These are phyloP conservation scores for Starmerella stellata DNA, from an alignment of 805 yeast genomes.

Conservation along the genomic window DNA sequence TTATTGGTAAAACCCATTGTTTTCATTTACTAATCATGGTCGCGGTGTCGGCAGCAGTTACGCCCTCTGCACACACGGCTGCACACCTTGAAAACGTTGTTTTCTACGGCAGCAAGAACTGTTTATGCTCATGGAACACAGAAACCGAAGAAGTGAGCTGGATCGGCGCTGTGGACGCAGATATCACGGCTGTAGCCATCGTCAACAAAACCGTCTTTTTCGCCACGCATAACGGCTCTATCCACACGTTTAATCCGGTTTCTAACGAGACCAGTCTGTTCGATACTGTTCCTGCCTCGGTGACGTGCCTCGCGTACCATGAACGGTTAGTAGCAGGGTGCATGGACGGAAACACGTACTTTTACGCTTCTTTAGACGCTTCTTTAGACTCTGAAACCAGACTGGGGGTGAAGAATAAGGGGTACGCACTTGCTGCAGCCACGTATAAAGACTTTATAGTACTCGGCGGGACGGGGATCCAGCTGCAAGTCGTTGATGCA, in stretches of 20 bases:
- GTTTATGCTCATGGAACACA: constrained; percentile 3
- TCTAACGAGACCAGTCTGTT: background rate
- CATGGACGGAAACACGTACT: constrained; percentile 43
- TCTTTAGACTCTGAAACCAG: constrained; percentile 3
- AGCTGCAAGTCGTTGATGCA: constrained; percentile 32
- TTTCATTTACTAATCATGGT: background rate
- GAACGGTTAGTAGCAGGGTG: constrained; percentile 33
- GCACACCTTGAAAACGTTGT: background rate
- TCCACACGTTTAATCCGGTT: constrained; percentile 1
- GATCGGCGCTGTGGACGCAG: constrained; percentile 3
- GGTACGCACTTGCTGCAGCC: constrained; percentile 20
- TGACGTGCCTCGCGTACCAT: constrained; percentile 2
- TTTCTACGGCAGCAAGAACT: constrained; percentile 6
- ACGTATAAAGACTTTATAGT: constrained; percentile 17
- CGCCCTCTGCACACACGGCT: background rate
- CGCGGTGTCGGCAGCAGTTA: background rate
- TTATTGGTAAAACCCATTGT: too few relatives aligned
- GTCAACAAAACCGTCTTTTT: background rate
- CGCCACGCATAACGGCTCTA: constrained; percentile 8
- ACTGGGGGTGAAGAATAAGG: constrained; percentile 10
- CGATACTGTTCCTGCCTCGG: background rate
- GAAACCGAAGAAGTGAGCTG: background rate
- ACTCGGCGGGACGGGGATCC: constrained; percentile 24
- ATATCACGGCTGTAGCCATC: constrained; percentile 1
- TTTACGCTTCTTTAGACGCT: constrained; percentile 44